Evolutionary conservation across 2,329 filamentous ascomycete genomes (phyloP).

Genomic region (Penicillium concentricum): DNA sequence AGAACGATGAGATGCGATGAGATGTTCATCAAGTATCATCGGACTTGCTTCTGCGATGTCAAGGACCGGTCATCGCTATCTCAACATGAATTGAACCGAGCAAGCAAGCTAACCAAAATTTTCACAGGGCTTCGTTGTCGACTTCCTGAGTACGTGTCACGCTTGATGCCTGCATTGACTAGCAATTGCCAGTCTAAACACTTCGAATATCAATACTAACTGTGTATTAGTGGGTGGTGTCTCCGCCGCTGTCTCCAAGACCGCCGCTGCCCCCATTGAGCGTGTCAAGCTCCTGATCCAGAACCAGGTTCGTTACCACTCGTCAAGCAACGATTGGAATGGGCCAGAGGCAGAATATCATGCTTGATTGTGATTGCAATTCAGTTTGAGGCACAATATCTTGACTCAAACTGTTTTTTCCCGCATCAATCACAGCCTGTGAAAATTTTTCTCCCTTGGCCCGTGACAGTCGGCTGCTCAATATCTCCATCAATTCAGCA

Average conservation of each 20-base stretch:
- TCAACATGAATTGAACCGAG: background rate
- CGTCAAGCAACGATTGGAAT: background rate
- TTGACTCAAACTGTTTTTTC: background rate
- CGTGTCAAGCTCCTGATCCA: constrained; percentile 99
- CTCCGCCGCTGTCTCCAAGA: constrained; percentile 99
- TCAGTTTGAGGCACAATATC: background rate
- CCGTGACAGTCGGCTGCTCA: constrained; percentile 1
- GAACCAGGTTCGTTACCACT: constrained; percentile 80
- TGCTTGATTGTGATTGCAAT: background rate
- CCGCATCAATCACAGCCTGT: background rate
- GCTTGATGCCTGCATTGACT: background rate
- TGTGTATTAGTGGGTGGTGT: constrained; percentile 89
- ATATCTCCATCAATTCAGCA: background rate
- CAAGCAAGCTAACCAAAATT: constrained; percentile 28
- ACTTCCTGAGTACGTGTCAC: constrained; percentile 91
- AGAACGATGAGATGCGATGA: background rate
- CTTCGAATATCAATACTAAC: constrained; percentile 41
- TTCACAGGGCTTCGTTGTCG: constrained; percentile 82
- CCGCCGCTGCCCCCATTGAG: constrained; percentile 98
- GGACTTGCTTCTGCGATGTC: background rate
- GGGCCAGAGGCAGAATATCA: background rate
- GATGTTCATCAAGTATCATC: constrained; percentile 2
- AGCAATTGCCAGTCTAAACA: background rate
- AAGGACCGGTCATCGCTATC: background rate
- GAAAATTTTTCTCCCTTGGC: constrained; percentile 21